Evolutionary conservation across 2,329 filamentous ascomycete species (phyloP).

Genomic region (Fusarium scirpi): DNA sequence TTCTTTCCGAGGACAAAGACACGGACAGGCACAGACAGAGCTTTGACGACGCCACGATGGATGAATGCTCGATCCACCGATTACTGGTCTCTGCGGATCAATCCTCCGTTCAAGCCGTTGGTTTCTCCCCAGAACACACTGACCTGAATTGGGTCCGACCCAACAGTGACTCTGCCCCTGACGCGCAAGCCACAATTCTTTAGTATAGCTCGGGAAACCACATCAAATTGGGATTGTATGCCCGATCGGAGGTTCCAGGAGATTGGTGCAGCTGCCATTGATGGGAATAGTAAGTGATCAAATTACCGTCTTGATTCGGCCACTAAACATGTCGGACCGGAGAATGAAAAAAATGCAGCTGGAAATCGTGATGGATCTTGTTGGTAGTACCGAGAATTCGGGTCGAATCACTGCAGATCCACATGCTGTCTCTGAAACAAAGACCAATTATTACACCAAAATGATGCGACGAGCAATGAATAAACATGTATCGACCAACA

Average conservation of each 20-base stretch:
- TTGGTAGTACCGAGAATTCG: background rate
- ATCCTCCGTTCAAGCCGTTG: conserved; percentile 12
- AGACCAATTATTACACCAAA: background rate
- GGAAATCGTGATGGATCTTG: background rate
- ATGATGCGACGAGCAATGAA: background rate
- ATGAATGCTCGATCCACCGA: background rate
- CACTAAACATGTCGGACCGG: background rate
- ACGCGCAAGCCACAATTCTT: background rate
- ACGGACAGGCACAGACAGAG: background rate
- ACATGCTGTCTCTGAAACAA: background rate
- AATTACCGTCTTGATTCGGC: background rate
- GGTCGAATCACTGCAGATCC: background rate
- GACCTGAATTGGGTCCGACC: background rate
- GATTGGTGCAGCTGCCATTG: background rate
- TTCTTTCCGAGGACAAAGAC: background rate
- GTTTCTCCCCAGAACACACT: conserved; percentile 5
- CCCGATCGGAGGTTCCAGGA: background rate
- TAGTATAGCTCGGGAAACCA: background rate
- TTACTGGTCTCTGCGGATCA: background rate
- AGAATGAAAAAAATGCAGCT: background rate
- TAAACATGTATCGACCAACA: background rate
- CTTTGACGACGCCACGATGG: conserved; percentile 15
- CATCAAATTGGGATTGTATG: background rate
- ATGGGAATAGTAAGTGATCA: background rate
- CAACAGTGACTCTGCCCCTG: background rate